Base-by-base conservation (phyloP, 2,329 filamentous ascomycete genomes). In the Exophiala bonariae region DNA sequence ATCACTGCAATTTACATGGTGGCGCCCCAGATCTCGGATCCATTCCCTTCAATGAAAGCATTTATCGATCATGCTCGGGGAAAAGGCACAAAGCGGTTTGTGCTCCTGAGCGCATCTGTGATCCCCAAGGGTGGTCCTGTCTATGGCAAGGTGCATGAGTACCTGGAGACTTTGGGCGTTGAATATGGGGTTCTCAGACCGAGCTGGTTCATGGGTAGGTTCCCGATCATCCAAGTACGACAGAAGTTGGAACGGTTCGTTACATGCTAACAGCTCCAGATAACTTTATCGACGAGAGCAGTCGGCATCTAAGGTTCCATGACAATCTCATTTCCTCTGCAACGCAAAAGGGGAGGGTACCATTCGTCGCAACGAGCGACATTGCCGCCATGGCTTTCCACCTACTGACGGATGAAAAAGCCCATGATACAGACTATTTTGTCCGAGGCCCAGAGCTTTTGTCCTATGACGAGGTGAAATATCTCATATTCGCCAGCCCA, bases 371-470 rank as follows among this genome's bases (percentile, higher is more conserved):
- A 5, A 33, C 41, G 7, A 41, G 33, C 2, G 57, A 57, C 31
- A 55, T 59, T 30, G 56, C 56, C 2, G 23, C 28, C 4, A 51
- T 59, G 11, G 49, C 51, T 3, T 57, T 41, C 37, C 50, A 34
- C 11, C 35, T 38, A 10, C 41, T 59, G 22, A 56, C 41, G 20
- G 49, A 55, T 19, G 18, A 38, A 26, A 19, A 28, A n/a, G 33
- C 44, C n/a, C 52, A 56, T 23, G 41, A 56, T 28, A 52, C 41
- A 5, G 48, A 52, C 4, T 65, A 63, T 44, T 9, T 67, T 1
- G 51, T 73, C 10, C 41, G 70, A 2, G 68, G 71, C 1, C 62
- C 67, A 0, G 66, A 72, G 49, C 46, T 70, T 38, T 50, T 71
- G 6, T 57, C 60, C 1, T 71, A 71, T 40, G 50, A 48, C 8